Base-by-base conservation (phyloP, 129 eudicot species). In the Arctium minus region DNA sequence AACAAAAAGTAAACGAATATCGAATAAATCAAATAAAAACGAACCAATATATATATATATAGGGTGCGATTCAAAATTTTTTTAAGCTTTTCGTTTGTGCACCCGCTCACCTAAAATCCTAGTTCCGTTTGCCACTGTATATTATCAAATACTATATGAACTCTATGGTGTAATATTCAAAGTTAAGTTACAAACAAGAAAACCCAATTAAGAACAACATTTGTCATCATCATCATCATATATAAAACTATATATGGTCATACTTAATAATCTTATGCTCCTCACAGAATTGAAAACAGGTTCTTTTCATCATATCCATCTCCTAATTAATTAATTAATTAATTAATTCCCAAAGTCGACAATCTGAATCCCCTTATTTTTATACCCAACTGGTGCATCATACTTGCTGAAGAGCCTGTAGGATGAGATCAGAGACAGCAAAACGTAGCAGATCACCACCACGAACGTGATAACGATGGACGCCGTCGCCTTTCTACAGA, bases 391-490 rank as follows among this genome's bases (percentile, higher is more conserved):
- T 9, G 99, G 99, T 31, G 94, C 93, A 70, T 95, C 99, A 79
- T 87, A 95, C 71, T 87, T 93, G 93, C 94, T 93, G 87, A 95
- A 95, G 39, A 95, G 90, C 72, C 97, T 79, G 78, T 95, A 95
- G 11, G 99, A 93, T 3, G 97, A 95, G 48, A 95, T 85, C 7
- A 93, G 90, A 0, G 97, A 91, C 36, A 95, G 87, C 48, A 85
- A 86, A 33, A 88, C 90, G 38, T 95, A 95, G 84, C 97, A 93
- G 18, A 91, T 80, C 30, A 88, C 89, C 17, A 91, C 97, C 2
- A 79, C 33, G 39, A 93, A 93, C 29, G 97, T 95, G 72, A 95
- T 79, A 76, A 88, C 78, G 10, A 96, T 78, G 0, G 99, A 90
- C 0, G 97, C 82, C 0, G 92, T 90, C 29, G 99, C 97, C 69